Evolutionary conservation across 257 asterid genomes (phyloP).

Genomic region (Fraxinus anomala): DNA sequence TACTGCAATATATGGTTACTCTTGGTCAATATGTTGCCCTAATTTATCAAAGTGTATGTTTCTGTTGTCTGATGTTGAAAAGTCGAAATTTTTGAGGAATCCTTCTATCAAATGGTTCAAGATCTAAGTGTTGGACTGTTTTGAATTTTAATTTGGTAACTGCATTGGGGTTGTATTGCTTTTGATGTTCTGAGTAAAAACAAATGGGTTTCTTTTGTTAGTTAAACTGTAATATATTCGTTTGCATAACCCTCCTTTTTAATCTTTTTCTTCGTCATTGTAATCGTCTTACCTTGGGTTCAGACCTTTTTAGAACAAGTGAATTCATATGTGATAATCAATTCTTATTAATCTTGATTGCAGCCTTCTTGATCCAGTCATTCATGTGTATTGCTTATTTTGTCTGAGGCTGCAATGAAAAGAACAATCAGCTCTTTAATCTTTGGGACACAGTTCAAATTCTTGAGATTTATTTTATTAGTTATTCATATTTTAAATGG

Average conservation of each 20-base stretch:
- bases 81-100: conserved; percentile 34
- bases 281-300: neutral
- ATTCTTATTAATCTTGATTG: neutral
- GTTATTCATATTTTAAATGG: too few relatives aligned
- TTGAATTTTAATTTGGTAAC: conserved; percentile 20
- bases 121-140: conserved; percentile 17
- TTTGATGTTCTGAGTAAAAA: conserved; percentile 31
- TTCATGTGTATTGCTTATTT: neutral
- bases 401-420: neutral
- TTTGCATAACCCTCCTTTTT: neutral
- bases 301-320: neutral
- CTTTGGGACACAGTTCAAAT: neutral
- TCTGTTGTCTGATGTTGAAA: conserved; percentile 30
- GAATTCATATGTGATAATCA: neutral
- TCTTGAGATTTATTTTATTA: too few relatives aligned
- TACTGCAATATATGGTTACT: conserved; percentile 2
- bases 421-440: neutral
- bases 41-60: conserved; percentile 32
- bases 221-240: conserved; percentile 28
- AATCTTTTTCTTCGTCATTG: neutral
- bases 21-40: conserved; percentile 33
- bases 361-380: neutral
- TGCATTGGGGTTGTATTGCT: conserved; percentile 34
- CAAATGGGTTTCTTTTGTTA: conserved; percentile 10
- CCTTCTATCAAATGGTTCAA: conserved; percentile 31